Conservation (phyloP, 2,329 filamentous ascomycete species). For the Sarocladium strictum region DNA sequence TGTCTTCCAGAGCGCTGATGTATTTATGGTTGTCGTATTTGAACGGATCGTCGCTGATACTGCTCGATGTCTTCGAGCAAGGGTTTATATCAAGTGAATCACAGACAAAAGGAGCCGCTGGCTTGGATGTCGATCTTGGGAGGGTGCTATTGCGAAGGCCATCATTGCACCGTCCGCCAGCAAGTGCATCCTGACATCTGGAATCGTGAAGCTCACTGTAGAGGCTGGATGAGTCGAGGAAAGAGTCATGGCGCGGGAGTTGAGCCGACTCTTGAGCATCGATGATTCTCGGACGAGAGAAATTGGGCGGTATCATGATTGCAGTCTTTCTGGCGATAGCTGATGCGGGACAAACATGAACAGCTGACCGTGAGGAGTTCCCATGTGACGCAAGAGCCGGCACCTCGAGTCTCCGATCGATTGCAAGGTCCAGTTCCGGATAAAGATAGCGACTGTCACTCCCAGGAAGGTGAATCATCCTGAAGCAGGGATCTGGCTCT, state of each 20-base stretch:
- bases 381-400: background rate
- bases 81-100: slow-evolving; percentile 4
- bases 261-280: slow-evolving; percentile 11
- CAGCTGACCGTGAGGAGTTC: background rate
- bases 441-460: background rate
- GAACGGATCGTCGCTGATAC: slow-evolving; percentile 37
- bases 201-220: slow-evolving; percentile 18
- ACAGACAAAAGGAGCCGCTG: background rate
- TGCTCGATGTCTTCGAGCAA: slow-evolving; percentile 26
- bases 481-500: background rate
- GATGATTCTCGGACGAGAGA: slow-evolving; percentile 10
- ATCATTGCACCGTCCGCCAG: no score
- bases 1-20: slow-evolving; percentile 25
- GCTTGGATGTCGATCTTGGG: background rate
- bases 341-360: background rate
- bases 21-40: slow-evolving; percentile 36
- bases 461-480: background rate
- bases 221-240: slow-evolving; percentile 22
- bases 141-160: slow-evolving; percentile 7
- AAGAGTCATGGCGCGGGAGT: slow-evolving; percentile 16
- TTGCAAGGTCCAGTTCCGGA: background rate
- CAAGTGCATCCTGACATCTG: slow-evolving; percentile 9
- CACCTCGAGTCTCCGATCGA: background rate
- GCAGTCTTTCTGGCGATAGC: slow-evolving; percentile 7
- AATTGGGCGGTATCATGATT: slow-evolving; percentile 9